A percentile compares a stretch with the other conserved stretches of the same genome.
phyloP scores from a whole-genome alignment of 345 rosid species.

The Odontarrhena argentea region DNA sequence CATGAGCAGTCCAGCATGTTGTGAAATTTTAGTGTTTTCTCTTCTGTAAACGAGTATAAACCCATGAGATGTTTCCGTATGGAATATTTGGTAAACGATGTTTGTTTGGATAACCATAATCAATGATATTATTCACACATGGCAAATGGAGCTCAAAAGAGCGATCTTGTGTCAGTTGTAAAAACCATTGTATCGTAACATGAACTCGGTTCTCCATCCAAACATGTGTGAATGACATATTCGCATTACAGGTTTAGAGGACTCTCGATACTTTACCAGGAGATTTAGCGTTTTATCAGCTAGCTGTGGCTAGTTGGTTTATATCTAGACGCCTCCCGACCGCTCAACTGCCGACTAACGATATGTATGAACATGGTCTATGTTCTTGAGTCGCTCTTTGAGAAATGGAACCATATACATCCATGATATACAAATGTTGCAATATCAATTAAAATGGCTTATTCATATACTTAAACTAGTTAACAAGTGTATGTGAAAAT shows the following conservation, averaged over 20 bases:
- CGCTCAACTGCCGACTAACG: not conserved
- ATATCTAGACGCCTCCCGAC: too few relatives aligned
- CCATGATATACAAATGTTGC: conserved; percentile 10
- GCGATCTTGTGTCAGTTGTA: not conserved
- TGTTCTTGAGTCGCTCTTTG: not conserved
- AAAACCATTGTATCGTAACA: not conserved
- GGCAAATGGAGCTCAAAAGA: not conserved
- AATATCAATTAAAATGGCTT: not conserved
- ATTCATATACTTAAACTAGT: conserved; percentile 4
- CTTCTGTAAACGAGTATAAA: not conserved
- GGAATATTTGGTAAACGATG: not conserved
- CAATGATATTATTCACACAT: not conserved
- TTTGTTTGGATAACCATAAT: not conserved
- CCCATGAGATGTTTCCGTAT: not conserved
- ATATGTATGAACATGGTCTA: not conserved
- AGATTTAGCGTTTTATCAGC: too few relatives aligned
- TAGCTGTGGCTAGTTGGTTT: too few relatives aligned
- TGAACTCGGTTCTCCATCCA: not conserved
- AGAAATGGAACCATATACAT: conserved; percentile 9
- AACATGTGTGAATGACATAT: not conserved
- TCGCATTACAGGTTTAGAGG: not conserved
- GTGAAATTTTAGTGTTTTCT: not conserved
- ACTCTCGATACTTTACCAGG: too few relatives aligned
- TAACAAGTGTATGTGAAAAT: not conserved
- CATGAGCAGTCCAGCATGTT: not conserved